phyloP scores from a whole-genome alignment of 2,329 filamentous ascomycete genomes.

The Calonectria crousiana region DNA sequence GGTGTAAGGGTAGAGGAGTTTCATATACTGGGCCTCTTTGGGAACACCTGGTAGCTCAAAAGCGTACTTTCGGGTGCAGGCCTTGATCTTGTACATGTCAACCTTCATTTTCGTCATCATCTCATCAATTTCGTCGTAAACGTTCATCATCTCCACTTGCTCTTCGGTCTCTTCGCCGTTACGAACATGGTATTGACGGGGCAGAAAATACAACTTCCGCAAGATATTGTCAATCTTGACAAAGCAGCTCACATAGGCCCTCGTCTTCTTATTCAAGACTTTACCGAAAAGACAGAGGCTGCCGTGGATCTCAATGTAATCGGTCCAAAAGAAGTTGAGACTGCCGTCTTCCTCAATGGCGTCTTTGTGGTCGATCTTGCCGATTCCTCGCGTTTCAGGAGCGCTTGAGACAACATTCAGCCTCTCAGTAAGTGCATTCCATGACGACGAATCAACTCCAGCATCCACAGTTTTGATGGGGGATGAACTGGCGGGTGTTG shows the following conservation, averaged over 20 bases:
- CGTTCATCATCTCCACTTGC: conserved; percentile 86
- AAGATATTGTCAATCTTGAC: conserved; percentile 96
- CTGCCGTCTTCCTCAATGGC: conserved; percentile 95
- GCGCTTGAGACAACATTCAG: conserved; percentile 88
- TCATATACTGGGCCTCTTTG: conserved; percentile 90
- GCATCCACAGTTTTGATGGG: conserved; percentile 72
- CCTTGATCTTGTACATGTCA: conserved; percentile 92
- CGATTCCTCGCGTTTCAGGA: conserved; percentile 72
- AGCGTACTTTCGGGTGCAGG: conserved; percentile 90
- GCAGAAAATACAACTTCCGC: conserved; percentile 92
- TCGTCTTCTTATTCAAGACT: conserved; percentile 88
- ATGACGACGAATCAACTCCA: conserved; percentile 82
- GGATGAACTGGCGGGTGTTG: conserved; percentile 82
- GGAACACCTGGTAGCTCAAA: conserved; percentile 92
- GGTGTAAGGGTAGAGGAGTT: conserved; percentile 94
- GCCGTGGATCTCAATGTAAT: conserved; percentile 93
- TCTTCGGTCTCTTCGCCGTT: conserved; percentile 78
- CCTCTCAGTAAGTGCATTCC: conserved; percentile 88
- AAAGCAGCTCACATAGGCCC: conserved; percentile 88
- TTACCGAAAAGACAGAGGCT: conserved; percentile 96
- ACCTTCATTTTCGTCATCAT: conserved; percentile 91
- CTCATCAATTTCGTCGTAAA: conserved; percentile 88
- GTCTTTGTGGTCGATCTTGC: conserved; percentile 86
- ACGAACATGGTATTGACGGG: conserved; percentile 71
- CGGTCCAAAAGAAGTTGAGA: conserved; percentile 95